Conservation (phyloP, 2,329 filamentous ascomycete genomes). For the Apiospora saccharicola region DNA sequence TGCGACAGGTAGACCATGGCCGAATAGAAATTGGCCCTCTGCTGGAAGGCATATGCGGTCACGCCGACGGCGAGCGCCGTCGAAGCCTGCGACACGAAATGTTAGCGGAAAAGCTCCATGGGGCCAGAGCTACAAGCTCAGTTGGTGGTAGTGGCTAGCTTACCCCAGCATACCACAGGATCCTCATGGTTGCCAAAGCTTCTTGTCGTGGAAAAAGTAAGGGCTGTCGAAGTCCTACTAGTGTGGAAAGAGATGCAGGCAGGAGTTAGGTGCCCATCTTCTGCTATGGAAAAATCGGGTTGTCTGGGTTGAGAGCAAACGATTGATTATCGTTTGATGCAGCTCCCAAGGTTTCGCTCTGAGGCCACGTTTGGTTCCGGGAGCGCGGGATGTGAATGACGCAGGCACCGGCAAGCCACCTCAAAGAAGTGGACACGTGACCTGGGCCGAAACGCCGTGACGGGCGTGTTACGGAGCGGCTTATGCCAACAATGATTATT, state of each 20-base stretch:
- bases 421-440: constrained; percentile 13
- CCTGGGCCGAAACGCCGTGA: constrained; percentile 13
- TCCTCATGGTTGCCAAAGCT: constrained; percentile 56
- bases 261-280: constrained; percentile 47
- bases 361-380: constrained; percentile 19
- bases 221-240: constrained; percentile 27
- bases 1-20: constrained; percentile 96
- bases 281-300: constrained; percentile 30
- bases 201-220: constrained; percentile 3
- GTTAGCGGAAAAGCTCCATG: constrained; percentile 29
- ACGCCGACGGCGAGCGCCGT: constrained; percentile 84
- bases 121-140: constrained; percentile 14
- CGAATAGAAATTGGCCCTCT: constrained; percentile 97
- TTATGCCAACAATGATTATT: background rate
- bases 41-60: constrained; percentile 88
- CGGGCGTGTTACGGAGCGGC: constrained; percentile 1
- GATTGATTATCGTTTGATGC: constrained; percentile 27
- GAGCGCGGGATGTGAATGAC: constrained; percentile 20
- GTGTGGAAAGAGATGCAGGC: constrained; percentile 26
- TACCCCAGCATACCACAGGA: constrained; percentile 69
- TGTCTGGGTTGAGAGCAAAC: constrained; percentile 24
- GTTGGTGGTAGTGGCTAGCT: constrained; percentile 37
- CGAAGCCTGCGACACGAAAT: constrained; percentile 66
- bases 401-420: constrained; percentile 6
- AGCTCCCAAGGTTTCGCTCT: constrained; percentile 23